A percentile compares a stretch with the other conserved stretches of the same genome.
phyloP scores from a whole-genome alignment of 208 protist species.

The Crithidia sp. region DNA sequence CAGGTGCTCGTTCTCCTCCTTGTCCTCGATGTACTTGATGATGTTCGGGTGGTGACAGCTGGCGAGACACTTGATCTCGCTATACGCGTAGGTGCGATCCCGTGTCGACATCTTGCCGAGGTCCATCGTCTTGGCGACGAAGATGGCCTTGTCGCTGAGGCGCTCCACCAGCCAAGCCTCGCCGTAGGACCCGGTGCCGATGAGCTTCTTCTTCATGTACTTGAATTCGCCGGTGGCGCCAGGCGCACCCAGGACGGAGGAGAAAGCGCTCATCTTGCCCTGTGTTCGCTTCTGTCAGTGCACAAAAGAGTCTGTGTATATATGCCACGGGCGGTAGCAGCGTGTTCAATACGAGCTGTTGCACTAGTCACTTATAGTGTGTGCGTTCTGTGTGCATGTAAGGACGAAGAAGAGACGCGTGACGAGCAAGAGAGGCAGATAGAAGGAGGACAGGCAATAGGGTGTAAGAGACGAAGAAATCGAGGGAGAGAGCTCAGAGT shows the following conservation, averaged over 20 bases:
- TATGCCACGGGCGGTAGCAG: not conserved
- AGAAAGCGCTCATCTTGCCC: slow-evolving; percentile 27
- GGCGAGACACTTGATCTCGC: slow-evolving; percentile 88
- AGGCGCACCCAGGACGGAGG: slow-evolving; percentile 51
- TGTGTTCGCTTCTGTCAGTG: not conserved
- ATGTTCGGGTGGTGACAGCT: slow-evolving; percentile 88
- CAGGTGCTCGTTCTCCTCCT: slow-evolving; percentile 78
- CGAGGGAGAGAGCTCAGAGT: too few species aligned
- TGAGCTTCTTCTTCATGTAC: slow-evolving; percentile 82
- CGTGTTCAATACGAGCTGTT: not conserved
- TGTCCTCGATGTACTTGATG: slow-evolving; percentile 86
- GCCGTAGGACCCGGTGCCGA: slow-evolving; percentile 87
- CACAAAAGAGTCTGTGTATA: not conserved
- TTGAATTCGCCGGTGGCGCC: slow-evolving; percentile 51
- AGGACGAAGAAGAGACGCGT: too few species aligned
- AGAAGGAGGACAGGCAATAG: too few species aligned
- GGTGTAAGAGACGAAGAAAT: too few species aligned
- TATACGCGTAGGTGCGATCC: slow-evolving; percentile 83
- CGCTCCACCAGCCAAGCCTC: slow-evolving; percentile 86
- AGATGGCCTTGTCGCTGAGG: slow-evolving; percentile 59
- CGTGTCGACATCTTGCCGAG: slow-evolving; percentile 85
- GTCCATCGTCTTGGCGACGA: slow-evolving; percentile 86
- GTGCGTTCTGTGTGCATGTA: too few species aligned
- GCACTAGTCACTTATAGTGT: too few species aligned
- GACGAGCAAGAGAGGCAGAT: too few species aligned